phyloP scores from a whole-genome alignment of 2,329 filamentous ascomycete species.

The Botryotinia convoluta region DNA sequence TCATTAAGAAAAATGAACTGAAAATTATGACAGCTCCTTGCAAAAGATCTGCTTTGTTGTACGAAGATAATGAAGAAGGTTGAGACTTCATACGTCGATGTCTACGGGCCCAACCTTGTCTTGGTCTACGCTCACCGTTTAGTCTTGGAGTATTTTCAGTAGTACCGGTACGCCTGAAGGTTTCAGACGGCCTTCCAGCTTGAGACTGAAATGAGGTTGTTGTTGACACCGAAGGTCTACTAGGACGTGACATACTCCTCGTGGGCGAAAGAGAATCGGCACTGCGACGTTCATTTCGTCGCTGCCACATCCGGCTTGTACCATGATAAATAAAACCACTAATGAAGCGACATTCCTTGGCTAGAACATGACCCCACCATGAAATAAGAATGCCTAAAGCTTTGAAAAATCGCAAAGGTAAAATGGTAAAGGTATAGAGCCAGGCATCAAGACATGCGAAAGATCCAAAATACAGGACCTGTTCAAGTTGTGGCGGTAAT shows the following conservation, averaged over 20 bases:
- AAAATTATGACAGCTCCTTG: constrained; percentile 85
- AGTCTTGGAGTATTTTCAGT: constrained; percentile 27
- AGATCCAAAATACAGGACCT: constrained; percentile 81
- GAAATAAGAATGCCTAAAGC: constrained; percentile 71
- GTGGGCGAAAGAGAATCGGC: constrained; percentile 31
- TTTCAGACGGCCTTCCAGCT: constrained; percentile 26
- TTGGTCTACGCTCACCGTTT: constrained; percentile 32
- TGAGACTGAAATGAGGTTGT: constrained; percentile 32
- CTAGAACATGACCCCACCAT: constrained; percentile 74
- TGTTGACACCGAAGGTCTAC: constrained; percentile 31
- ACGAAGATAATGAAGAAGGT: constrained; percentile 79
- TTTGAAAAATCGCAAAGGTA: constrained; percentile 83
- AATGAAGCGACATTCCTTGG: constrained; percentile 70
- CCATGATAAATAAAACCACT: constrained; percentile 77
- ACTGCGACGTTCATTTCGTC: constrained; percentile 47
- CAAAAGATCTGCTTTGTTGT: constrained; percentile 92
- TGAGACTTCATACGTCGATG: constrained; percentile 79
- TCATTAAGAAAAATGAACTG: constrained; percentile 82
- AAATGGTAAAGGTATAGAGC: constrained; percentile 94
- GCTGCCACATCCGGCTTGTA: constrained; percentile 72
- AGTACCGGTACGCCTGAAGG: constrained; percentile 19
- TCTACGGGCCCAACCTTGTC: constrained; percentile 38
- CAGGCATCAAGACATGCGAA: constrained; percentile 92
- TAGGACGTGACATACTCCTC: constrained; percentile 33
- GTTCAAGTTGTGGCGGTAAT: constrained; percentile 77